Percentiles rank a stretch among this genome's conserved stretches.
Evolutionary conservation across 331 rosid species (phyloP).

Genomic region (Malus hybrid): DNA sequence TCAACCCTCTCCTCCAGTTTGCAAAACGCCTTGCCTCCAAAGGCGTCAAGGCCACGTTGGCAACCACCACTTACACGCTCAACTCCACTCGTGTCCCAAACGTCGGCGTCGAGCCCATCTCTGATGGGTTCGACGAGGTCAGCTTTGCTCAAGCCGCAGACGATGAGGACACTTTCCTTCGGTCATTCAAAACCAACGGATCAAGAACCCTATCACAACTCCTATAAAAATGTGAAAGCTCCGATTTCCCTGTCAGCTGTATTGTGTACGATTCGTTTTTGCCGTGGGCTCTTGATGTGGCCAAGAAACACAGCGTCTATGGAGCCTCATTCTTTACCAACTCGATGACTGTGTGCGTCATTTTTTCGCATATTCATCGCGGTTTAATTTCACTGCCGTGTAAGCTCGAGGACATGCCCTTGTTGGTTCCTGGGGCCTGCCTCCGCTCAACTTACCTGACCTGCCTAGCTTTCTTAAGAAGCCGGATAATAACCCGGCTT

Average conservation of each 20-base stretch:
- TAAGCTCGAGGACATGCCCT: slow-evolving; percentile 25
- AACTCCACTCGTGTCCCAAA: slow-evolving; percentile 25
- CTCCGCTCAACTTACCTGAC: slow-evolving; percentile 35
- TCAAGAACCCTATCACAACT: slow-evolving; percentile 41
- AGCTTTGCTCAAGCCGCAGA: slow-evolving; percentile 33
- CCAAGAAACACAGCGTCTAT: slow-evolving; percentile 36
- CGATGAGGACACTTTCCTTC: slow-evolving; percentile 17
- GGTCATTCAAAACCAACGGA: slow-evolving; percentile 30
- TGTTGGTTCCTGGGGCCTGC: slow-evolving; percentile 39
- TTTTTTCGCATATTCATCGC: slow-evolving; percentile 35
- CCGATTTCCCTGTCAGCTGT: slow-evolving; percentile 31
- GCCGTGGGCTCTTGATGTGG: slow-evolving; percentile 63
- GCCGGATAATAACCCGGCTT: slow-evolving; percentile 55
- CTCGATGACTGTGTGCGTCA: slow-evolving; percentile 43
- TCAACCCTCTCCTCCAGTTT: slow-evolving; percentile 70
- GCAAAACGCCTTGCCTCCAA: slow-evolving; percentile 52
- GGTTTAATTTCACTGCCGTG: slow-evolving; percentile 35
- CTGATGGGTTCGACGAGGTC: slow-evolving; percentile 35
- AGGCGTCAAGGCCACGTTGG: slow-evolving; percentile 51
- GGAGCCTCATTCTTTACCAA: slow-evolving; percentile 67
- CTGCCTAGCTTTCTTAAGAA: slow-evolving; percentile 46
- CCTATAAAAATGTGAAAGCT: slow-evolving; percentile 4
- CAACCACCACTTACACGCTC: slow-evolving; percentile 49
- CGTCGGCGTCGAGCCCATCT: slow-evolving; percentile 34
- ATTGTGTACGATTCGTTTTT: slow-evolving; percentile 58